Evolutionary conservation across 2,329 filamentous ascomycete genomes (phyloP).

Genomic region (Colletotrichum truncatum): DNA sequence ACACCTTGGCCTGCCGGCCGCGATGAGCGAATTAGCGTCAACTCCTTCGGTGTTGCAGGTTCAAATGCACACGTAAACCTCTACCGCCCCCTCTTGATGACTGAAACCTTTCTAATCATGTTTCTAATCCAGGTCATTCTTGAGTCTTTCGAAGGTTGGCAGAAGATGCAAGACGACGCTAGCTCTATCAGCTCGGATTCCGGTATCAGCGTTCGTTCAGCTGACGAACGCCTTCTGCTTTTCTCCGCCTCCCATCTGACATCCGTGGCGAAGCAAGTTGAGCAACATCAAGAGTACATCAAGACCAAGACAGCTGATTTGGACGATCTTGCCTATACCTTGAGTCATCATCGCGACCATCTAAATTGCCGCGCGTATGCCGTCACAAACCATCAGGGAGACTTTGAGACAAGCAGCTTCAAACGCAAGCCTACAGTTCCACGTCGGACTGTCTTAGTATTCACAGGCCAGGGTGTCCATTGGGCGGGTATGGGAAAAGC

Average conservation of each 20-base stretch:
- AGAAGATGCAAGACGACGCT: constrained; percentile 10
- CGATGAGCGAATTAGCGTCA: constrained; percentile 43
- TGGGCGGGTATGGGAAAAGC: constrained; percentile 31
- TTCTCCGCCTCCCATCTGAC: constrained; percentile 11
- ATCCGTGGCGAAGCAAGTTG: constrained; percentile 12
- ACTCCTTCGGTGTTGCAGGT: constrained; percentile 46
- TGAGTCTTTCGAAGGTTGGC: constrained; percentile 16
- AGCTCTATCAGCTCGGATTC: constrained; percentile 20
- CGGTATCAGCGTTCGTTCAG: background rate
- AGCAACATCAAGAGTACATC: constrained; percentile 34
- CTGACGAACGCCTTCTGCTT: constrained; percentile 10
- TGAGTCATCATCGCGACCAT: constrained; percentile 39
- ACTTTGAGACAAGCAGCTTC: constrained; percentile 23
- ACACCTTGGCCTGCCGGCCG: constrained; percentile 36
- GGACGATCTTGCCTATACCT: constrained; percentile 40
- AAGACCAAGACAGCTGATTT: constrained; percentile 19
- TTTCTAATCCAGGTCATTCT: constrained; percentile 24
- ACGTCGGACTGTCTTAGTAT: constrained; percentile 23
- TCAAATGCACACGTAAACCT: constrained; percentile 22
- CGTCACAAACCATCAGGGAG: constrained; percentile 30
- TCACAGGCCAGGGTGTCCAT: constrained; percentile 33
- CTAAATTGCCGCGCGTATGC: constrained; percentile 37
- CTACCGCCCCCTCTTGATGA: background rate
- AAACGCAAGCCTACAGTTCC: constrained; percentile 22
- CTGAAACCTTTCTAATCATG: too few relatives aligned